These are phyloP conservation scores for Pisolithus thermaeus DNA, from an alignment of 1,284 basidiomycete genomes.

Conservation along the genomic window DNA sequence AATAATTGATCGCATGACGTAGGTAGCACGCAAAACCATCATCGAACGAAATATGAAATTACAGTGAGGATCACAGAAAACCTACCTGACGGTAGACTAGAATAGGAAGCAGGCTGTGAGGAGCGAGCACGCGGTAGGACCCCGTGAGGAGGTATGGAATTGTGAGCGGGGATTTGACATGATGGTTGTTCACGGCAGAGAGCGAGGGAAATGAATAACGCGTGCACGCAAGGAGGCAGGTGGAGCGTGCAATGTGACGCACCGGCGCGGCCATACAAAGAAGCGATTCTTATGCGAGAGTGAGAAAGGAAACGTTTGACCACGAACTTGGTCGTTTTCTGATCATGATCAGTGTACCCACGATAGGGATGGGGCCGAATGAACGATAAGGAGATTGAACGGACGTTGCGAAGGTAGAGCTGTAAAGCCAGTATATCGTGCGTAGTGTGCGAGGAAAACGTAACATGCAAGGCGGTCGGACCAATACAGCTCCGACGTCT, in stretches of 20 bases:
- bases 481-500: not conserved
- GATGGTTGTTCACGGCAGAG: not conserved
- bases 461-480: not conserved
- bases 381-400: not conserved
- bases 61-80: not conserved
- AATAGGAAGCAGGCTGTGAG: not conserved
- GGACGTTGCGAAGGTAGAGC: not conserved
- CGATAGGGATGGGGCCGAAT: not conserved
- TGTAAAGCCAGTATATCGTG: not conserved
- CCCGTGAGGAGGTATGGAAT: slow-evolving; percentile 1
- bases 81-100: not conserved
- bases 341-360: not conserved
- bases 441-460: not conserved
- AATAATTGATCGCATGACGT: not conserved
- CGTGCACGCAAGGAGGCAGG: not conserved
- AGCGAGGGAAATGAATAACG: slow-evolving; percentile 1
- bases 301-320: not conserved
- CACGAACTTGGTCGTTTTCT: not conserved
- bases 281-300: not conserved
- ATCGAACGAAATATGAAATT: not conserved
- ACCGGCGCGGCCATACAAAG: not conserved
- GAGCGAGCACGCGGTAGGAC: not conserved
- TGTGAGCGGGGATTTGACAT: not conserved
- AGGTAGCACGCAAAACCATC: not conserved
- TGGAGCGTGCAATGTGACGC: not conserved